Conservation (phyloP, 345 rosid species). For the Acer yangbiense region DNA sequence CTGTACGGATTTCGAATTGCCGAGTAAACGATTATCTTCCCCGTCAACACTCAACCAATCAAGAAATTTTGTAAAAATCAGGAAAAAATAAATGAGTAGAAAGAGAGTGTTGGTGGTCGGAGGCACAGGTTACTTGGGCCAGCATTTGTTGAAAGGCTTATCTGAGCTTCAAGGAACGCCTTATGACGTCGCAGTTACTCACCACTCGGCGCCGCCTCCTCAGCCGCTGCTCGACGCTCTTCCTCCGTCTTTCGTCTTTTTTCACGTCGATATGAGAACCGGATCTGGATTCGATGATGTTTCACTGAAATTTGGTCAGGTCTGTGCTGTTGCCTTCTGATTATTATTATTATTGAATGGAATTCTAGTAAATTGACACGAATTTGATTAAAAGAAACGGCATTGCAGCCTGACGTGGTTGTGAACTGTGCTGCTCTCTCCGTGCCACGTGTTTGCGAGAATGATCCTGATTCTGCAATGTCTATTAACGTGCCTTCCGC, state of each 20-base stretch:
- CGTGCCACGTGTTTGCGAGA: slow-evolving; percentile 81
- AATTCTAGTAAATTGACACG: neutral
- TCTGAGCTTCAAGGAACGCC: slow-evolving; percentile 34
- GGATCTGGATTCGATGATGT: slow-evolving; percentile 60
- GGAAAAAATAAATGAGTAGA: slow-evolving; percentile 37
- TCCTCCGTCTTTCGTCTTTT: slow-evolving; percentile 47
- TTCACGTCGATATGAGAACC: slow-evolving; percentile 63
- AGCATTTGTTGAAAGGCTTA: slow-evolving; percentile 68
- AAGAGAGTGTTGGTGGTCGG: slow-evolving; percentile 74
- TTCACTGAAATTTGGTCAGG: slow-evolving; percentile 66
- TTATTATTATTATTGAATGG: neutral
- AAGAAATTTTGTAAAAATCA: neutral
- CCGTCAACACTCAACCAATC: neutral
- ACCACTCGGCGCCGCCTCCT: slow-evolving; percentile 59
- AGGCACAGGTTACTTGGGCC: slow-evolving; percentile 91
- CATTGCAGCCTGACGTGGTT: slow-evolving; percentile 79
- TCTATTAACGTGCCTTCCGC: slow-evolving; percentile 74
- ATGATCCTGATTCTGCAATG: slow-evolving; percentile 69
- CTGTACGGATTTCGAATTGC: neutral
- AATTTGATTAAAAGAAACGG: neutral
- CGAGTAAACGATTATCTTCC: neutral
- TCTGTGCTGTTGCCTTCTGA: neutral
- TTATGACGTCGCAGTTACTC: slow-evolving; percentile 61
- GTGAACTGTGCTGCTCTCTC: slow-evolving; percentile 92
- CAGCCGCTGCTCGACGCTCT: slow-evolving; percentile 51